Evolutionary conservation across 345 rosid species (phyloP).

Genomic region (Euphorbia pulcherrima): DNA sequence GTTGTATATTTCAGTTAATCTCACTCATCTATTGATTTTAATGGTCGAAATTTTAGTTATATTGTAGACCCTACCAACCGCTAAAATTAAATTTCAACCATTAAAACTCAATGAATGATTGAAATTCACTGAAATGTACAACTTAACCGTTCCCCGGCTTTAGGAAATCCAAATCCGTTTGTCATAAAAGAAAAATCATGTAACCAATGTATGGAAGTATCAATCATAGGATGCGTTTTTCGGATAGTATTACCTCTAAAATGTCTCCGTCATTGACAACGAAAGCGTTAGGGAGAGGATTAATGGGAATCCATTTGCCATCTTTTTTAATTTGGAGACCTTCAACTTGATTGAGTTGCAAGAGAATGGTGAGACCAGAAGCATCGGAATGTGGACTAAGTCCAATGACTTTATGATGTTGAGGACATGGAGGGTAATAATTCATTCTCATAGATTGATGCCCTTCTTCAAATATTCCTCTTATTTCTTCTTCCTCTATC

Average conservation of each 20-base stretch:
- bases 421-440: conserved; percentile 36
- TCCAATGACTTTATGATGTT: conserved; percentile 29
- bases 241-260: conserved; percentile 2
- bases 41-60: too few species aligned
- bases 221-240: too few species aligned
- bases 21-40: too few species aligned
- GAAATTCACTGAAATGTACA: too few species aligned
- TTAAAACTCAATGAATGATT: too few species aligned
- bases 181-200: too few species aligned
- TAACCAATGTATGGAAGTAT: too few species aligned
- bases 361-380: conserved; percentile 26
- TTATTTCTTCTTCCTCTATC: conserved; percentile 23
- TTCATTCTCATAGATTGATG: conserved; percentile 25
- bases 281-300: conserved; percentile 24
- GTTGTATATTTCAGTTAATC: too few species aligned
- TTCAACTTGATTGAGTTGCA: conserved; percentile 25
- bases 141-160: too few species aligned
- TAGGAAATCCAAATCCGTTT: too few species aligned
- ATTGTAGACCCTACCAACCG: too few species aligned
- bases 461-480: conserved; percentile 22
- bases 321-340: conserved; percentile 27
- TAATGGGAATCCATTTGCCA: conserved; percentile 20
- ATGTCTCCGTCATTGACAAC: conserved; percentile 22
- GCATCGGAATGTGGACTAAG: conserved; percentile 32
- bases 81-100: too few species aligned